Percentiles rank a stretch among this genome's conserved stretches.
Conservation (phyloP, 345 rosid genomes). For the Corchorus capsularis region DNA sequence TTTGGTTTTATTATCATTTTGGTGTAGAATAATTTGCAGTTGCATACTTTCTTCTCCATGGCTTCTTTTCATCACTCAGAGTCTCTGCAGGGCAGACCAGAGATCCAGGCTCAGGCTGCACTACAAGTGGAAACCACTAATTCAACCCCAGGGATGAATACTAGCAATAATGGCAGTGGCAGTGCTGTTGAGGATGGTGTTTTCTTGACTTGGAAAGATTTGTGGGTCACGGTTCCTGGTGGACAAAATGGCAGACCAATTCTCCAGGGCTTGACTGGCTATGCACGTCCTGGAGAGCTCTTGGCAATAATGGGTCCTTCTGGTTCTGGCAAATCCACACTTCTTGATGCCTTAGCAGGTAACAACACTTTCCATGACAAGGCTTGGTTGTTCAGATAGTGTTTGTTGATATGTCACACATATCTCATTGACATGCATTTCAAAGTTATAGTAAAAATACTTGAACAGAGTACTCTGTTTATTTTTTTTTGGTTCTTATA, state of each 20-base stretch:
- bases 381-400: background rate
- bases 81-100: background rate
- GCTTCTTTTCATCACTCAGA: background rate
- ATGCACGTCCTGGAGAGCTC: slow-evolving; percentile 50
- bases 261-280: slow-evolving; percentile 46
- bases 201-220: slow-evolving; percentile 44
- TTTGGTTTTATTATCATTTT: too few relatives aligned
- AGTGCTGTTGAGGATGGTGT: slow-evolving; percentile 12
- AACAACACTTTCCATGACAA: background rate
- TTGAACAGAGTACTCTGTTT: too few relatives aligned
- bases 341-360: slow-evolving; percentile 52
- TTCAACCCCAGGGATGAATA: background rate
- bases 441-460: too few relatives aligned
- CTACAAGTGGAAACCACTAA: slow-evolving; percentile 15
- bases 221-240: slow-evolving; percentile 39
- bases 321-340: slow-evolving; percentile 52
- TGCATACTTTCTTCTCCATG: background rate
- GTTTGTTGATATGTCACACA: too few relatives aligned
- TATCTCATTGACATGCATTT: too few relatives aligned
- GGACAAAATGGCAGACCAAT: slow-evolving; percentile 32
- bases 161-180: background rate
- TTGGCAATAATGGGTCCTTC: slow-evolving; percentile 68
- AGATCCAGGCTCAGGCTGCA: background rate
- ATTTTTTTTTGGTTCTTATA: too few relatives aligned
- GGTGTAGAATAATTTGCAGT: too few relatives aligned